Conservation (phyloP, 1,139 yeast genomes). For the Maudiozyma humilis region DNA sequence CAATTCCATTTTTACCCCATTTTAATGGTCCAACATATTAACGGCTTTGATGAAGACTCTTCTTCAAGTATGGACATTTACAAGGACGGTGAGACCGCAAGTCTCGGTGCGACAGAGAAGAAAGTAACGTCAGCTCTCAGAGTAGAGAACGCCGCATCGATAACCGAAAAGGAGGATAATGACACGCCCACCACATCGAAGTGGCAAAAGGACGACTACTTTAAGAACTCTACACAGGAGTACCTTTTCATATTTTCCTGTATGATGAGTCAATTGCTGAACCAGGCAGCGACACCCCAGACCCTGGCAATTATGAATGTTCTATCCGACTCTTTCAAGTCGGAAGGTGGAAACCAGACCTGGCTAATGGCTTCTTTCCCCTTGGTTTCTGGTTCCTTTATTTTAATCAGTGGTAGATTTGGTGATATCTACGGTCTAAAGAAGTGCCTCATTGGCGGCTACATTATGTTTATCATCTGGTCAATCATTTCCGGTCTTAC, state of each 20-base stretch:
- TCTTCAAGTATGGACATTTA: slow-evolving; percentile 1
- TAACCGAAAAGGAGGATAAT: neutral
- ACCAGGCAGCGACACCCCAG: slow-evolving; percentile 32
- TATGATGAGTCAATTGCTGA: slow-evolving; percentile 35
- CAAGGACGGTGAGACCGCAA: neutral
- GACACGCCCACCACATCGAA: slow-evolving; percentile 5
- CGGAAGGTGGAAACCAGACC: slow-evolving; percentile 30
- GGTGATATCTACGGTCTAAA: slow-evolving; percentile 51
- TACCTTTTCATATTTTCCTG: slow-evolving; percentile 31
- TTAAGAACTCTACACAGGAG: slow-evolving; percentile 26
- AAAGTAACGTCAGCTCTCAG: neutral
- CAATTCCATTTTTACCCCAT: too few species aligned
- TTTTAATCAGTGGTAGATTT: slow-evolving; percentile 42
- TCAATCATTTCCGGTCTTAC: slow-evolving; percentile 43
- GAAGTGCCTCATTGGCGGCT: slow-evolving; percentile 37
- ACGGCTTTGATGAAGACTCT: neutral
- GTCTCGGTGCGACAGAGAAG: neutral
- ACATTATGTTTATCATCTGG: slow-evolving; percentile 40
- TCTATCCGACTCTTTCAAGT: slow-evolving; percentile 23
- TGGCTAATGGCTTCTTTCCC: slow-evolving; percentile 57
- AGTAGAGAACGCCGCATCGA: slow-evolving; percentile 1
- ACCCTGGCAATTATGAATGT: slow-evolving; percentile 31
- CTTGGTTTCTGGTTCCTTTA: slow-evolving; percentile 47
- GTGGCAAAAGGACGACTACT: slow-evolving; percentile 22
- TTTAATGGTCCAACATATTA: slow-evolving; percentile 1